phyloP scores from a whole-genome alignment of 2,329 filamentous ascomycete species.

The Sporothrix curviconia region DNA sequence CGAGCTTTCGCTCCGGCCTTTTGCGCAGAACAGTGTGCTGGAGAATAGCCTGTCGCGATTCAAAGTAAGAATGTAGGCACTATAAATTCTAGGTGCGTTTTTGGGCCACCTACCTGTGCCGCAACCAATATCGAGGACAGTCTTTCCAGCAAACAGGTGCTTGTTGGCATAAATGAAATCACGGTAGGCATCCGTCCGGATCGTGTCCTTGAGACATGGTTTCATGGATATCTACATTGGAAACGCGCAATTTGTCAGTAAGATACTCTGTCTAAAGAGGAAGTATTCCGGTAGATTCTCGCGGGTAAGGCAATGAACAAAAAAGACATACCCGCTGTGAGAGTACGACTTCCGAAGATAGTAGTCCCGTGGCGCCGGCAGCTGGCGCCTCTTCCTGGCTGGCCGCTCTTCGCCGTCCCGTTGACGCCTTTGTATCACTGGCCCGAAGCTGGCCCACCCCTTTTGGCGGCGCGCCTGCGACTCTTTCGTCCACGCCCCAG shows the following conservation, averaged over 20 bases:
- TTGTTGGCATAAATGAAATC: constrained; percentile 95
- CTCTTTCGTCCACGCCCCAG: constrained; percentile 49
- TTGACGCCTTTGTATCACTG: constrained; percentile 24
- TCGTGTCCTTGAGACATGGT: constrained; percentile 88
- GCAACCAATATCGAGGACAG: constrained; percentile 86
- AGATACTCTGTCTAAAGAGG: too few relatives aligned
- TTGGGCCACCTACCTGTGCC: constrained; percentile 49
- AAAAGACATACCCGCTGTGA: constrained; percentile 45
- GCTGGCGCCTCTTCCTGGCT: constrained; percentile 23
- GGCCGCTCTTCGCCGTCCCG: constrained; percentile 15
- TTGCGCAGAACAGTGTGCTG: constrained; percentile 75
- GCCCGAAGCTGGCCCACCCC: too few relatives aligned
- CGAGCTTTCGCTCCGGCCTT: constrained; percentile 77
- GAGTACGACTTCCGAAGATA: constrained; percentile 61
- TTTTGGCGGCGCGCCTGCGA: too few relatives aligned
- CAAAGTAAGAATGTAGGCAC: too few relatives aligned
- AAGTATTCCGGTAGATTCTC: too few relatives aligned
- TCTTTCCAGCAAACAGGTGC: constrained; percentile 75
- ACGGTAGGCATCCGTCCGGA: constrained; percentile 85
- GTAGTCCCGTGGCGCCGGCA: constrained; percentile 36
- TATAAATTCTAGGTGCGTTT: background rate
- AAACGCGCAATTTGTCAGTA: too few relatives aligned
- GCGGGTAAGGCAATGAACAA: too few relatives aligned
- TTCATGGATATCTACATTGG: constrained; percentile 80
- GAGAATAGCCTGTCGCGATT: too few relatives aligned